A percentile compares a stretch with the other conserved stretches of the same genome.
Conservation (phyloP, 2,329 filamentous ascomycete species). For the Chrysoporthe puriensis region DNA sequence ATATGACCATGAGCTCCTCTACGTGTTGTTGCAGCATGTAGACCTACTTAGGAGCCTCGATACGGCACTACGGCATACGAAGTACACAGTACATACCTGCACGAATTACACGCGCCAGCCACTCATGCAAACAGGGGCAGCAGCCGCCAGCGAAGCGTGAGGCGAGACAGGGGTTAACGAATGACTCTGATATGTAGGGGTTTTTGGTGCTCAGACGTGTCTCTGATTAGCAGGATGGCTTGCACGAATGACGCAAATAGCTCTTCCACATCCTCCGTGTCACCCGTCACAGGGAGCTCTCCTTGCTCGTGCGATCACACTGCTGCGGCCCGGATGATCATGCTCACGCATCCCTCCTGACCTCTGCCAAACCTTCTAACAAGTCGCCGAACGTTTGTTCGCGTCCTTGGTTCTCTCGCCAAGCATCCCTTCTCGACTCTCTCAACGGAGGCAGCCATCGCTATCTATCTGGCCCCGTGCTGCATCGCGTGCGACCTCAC, state of each 20-base stretch:
- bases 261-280: neutral
- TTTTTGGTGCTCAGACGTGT: neutral
- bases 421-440: neutral
- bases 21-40: too few species aligned
- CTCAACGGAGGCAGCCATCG: neutral
- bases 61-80: neutral
- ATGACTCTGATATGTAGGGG: neutral
- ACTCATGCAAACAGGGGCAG: neutral
- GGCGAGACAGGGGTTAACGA: neutral
- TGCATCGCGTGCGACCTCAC: neutral
- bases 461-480: neutral
- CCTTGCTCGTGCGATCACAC: neutral
- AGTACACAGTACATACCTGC: neutral
- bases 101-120: neutral
- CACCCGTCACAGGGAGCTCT: neutral
- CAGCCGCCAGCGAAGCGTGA: neutral
- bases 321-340: slow-evolving; percentile 1
- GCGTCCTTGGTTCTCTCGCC: neutral
- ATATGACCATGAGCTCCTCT: too few species aligned
- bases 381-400: neutral
- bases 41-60: neutral
- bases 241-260: slow-evolving; percentile 13
- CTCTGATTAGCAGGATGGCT: neutral
- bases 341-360: neutral
- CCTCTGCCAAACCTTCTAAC: neutral